phyloP scores from a whole-genome alignment of 1,284 basidiomycete species.

The Ustilago trichophora region DNA sequence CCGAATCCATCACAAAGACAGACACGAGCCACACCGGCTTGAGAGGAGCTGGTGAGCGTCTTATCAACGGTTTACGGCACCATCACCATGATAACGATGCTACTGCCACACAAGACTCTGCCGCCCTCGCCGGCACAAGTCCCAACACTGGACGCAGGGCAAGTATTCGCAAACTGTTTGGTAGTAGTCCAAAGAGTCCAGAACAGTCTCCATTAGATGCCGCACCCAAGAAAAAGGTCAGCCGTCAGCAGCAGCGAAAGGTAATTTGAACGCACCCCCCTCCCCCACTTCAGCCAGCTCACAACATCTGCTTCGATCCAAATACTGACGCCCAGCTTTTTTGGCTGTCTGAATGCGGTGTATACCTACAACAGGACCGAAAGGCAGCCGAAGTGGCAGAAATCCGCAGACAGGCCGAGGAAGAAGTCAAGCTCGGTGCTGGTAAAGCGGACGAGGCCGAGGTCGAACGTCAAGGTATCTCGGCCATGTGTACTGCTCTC shows the following conservation, averaged over 20 bases:
- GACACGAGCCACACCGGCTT: slow-evolving; percentile 9
- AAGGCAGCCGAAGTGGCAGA: slow-evolving; percentile 54
- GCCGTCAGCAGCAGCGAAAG: slow-evolving; percentile 47
- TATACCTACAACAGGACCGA: too few species aligned
- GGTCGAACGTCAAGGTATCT: slow-evolving; percentile 50
- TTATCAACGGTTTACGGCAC: slow-evolving; percentile 34
- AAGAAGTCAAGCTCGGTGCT: slow-evolving; percentile 50
- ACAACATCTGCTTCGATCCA: too few species aligned
- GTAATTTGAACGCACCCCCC: too few species aligned
- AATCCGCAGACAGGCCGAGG: slow-evolving; percentile 44
- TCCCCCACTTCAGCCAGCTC: too few species aligned
- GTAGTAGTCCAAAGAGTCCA: slow-evolving; percentile 25
- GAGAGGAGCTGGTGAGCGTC: slow-evolving; percentile 43
- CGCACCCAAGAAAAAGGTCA: slow-evolving; percentile 35
- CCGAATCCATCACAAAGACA: slow-evolving; percentile 6
- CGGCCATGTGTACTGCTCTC: slow-evolving; percentile 46
- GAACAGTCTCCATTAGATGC: slow-evolving; percentile 9
- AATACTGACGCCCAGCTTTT: too few species aligned
- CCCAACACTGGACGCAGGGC: slow-evolving; percentile 7
- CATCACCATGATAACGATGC: slow-evolving; percentile 2
- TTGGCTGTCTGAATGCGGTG: too few species aligned
- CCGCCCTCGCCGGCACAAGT: slow-evolving; percentile 3
- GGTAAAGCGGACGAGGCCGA: slow-evolving; percentile 47
- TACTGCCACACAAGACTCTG: slow-evolving; percentile 6
- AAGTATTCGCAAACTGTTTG: slow-evolving; percentile 38